These are phyloP conservation scores for Massarina eburnea DNA, from an alignment of 2,329 filamentous ascomycete species.

Conservation along the genomic window DNA sequence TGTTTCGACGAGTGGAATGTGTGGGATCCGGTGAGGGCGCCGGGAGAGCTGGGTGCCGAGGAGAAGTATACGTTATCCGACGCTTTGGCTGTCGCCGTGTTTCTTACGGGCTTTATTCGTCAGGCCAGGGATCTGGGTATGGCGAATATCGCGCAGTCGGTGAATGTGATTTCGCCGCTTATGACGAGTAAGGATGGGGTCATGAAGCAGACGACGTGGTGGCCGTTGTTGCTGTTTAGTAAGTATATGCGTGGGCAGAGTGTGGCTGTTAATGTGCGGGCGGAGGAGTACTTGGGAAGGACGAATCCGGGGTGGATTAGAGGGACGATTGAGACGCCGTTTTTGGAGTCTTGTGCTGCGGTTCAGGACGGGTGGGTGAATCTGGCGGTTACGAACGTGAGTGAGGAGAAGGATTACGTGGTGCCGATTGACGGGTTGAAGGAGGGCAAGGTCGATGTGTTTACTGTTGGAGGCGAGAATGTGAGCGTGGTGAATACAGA, in stretches of 20 bases:
- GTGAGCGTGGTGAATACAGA: conserved; percentile 64
- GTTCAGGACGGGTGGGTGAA: conserved; percentile 63
- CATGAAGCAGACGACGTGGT: conserved; percentile 73
- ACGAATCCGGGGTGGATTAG: conserved; percentile 68
- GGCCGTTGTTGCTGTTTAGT: conserved; percentile 69
- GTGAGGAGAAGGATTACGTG: conserved; percentile 60
- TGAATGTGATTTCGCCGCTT: conserved; percentile 76
- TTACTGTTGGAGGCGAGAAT: conserved; percentile 61
- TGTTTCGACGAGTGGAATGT: conserved; percentile 89
- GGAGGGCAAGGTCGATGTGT: conserved; percentile 57
- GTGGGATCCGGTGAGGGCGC: conserved; percentile 72
- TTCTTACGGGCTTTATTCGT: conserved; percentile 75
- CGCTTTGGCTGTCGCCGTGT: conserved; percentile 72
- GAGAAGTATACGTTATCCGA: conserved; percentile 72
- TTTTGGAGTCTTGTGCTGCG: conserved; percentile 67
- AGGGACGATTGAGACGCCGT: conserved; percentile 68
- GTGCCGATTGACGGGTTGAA: conserved; percentile 60
- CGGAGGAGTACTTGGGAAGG: conserved; percentile 65
- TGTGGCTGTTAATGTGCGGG: conserved; percentile 65
- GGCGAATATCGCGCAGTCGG: conserved; percentile 76
- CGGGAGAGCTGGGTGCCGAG: conserved; percentile 71
- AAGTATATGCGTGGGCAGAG: conserved; percentile 74
- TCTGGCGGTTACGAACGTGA: conserved; percentile 73
- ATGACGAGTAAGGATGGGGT: conserved; percentile 69
- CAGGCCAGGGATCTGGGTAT: conserved; percentile 72